phyloP scores from a whole-genome alignment of 106 monocot species.

The Alisma plantagoaquatica region DNA sequence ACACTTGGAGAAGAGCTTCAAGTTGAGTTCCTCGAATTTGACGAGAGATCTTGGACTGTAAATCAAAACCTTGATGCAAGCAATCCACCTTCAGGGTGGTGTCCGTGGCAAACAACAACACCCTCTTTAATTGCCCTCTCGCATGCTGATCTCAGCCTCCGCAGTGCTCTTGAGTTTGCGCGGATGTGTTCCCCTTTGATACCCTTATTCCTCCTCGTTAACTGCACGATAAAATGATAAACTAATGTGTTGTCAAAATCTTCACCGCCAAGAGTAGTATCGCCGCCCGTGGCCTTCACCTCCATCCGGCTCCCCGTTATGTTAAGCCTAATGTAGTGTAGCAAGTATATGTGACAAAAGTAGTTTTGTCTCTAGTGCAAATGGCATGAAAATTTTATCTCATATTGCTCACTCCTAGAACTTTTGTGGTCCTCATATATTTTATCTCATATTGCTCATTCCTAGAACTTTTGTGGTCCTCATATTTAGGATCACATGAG shows the following conservation, averaged over 20 bases:
- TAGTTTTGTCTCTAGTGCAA: too few species aligned
- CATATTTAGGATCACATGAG: too few species aligned
- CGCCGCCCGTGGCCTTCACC: constrained; percentile 16
- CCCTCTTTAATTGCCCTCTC: constrained; percentile 21
- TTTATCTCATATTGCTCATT: too few species aligned
- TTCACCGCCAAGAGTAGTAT: constrained; percentile 17
- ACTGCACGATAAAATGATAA: constrained; percentile 6
- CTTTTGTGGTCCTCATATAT: too few species aligned
- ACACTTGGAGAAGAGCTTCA: constrained; percentile 45
- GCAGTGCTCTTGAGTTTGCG: constrained; percentile 5
- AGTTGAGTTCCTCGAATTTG: constrained; percentile 16
- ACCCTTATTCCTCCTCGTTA: constrained; percentile 12
- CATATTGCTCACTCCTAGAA: too few species aligned
- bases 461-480: too few species aligned
- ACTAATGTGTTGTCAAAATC: constrained; percentile 17
- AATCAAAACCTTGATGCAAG: constrained; percentile 14
- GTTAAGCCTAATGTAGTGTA: too few species aligned
- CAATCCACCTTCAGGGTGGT: constrained; percentile 13
- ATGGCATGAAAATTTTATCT: too few species aligned
- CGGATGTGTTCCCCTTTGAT: too few species aligned
- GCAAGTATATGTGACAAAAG: too few species aligned
- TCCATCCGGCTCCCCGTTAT: constrained; percentile 11
- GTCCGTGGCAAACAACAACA: constrained; percentile 8
- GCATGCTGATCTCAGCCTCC: constrained; percentile 12
- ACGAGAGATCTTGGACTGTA: constrained; percentile 10